Conservation (phyloP, 768 basidiomycete species). For the Atractiella rhizophila region DNA sequence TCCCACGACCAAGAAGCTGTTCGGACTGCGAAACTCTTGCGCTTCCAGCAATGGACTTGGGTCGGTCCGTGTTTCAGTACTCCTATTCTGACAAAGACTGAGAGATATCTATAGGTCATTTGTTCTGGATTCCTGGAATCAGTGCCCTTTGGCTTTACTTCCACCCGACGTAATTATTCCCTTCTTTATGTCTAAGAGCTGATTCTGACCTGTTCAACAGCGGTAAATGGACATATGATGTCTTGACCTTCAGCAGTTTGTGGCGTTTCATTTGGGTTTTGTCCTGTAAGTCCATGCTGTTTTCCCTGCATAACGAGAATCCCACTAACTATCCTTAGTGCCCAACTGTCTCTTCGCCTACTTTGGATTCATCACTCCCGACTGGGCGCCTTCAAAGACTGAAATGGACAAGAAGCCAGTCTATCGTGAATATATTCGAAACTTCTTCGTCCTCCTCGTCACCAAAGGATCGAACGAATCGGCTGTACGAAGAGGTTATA, state of each 20-base stretch:
- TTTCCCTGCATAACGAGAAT: no score
- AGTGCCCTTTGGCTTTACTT: constrained; percentile 16
- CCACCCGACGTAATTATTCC: constrained; percentile 18
- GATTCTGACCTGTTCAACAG: neutral
- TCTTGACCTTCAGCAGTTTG: constrained; percentile 17
- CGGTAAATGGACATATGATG: constrained; percentile 12
- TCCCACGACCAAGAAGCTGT: constrained; percentile 17
- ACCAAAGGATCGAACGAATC: constrained; percentile 20
- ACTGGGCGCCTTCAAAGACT: constrained; percentile 12
- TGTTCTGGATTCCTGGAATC: neutral
- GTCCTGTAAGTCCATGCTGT: no score
- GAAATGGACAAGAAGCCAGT: constrained; percentile 17
- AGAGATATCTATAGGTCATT: neutral
- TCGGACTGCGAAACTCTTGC: constrained; percentile 15
- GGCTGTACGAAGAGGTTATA: constrained; percentile 19
- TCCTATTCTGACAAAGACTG: constrained; percentile 11
- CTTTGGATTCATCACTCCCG: constrained; percentile 19
- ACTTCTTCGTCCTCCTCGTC: constrained; percentile 21
- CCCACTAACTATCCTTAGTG: no score
- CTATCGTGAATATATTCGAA: constrained; percentile 19
- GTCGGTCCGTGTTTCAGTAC: constrained; percentile 18
- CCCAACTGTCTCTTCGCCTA: constrained; percentile 19
- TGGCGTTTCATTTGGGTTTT: constrained; percentile 20
- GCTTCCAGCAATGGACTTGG: constrained; percentile 18
- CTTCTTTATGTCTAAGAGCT: constrained; percentile 9